Evolutionary conservation across 345 rosid species (phyloP).

Genomic region (Luvunga scandens): DNA sequence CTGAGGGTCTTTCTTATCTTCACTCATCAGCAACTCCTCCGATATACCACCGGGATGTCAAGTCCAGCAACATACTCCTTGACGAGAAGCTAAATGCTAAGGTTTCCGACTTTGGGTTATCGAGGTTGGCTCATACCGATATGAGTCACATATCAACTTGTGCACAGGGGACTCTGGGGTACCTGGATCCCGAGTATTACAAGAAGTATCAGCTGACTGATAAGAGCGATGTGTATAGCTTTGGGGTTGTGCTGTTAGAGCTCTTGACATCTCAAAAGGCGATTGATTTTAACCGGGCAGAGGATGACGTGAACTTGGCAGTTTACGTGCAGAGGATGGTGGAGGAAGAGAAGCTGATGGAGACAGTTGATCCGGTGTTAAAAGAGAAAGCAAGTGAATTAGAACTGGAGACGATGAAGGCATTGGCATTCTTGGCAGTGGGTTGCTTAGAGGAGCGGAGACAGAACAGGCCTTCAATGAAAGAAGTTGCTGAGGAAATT

Average conservation of each 20-base stretch:
- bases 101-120: slow-evolving; percentile 51
- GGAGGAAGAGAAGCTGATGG: slow-evolving; percentile 41
- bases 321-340: slow-evolving; percentile 36
- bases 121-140: slow-evolving; percentile 42
- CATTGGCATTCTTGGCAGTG: slow-evolving; percentile 40
- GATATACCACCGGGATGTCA: slow-evolving; percentile 50
- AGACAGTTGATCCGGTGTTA: slow-evolving; percentile 31
- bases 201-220: slow-evolving; percentile 45
- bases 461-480: slow-evolving; percentile 65
- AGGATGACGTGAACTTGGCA: slow-evolving; percentile 47
- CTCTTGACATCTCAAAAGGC: slow-evolving; percentile 44
- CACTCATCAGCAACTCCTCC: slow-evolving; percentile 45
- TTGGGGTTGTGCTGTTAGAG: slow-evolving; percentile 52
- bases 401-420: slow-evolving; percentile 52
- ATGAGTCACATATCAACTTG: slow-evolving; percentile 48
- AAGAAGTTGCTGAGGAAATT: slow-evolving; percentile 53
- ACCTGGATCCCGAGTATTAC: slow-evolving; percentile 50
- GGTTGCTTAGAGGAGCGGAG: slow-evolving; percentile 58
- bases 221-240: slow-evolving; percentile 56
- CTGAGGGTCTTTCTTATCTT: slow-evolving; percentile 46
- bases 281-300: slow-evolving; percentile 38
- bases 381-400: slow-evolving; percentile 26
- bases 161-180: slow-evolving; percentile 54
- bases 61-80: slow-evolving; percentile 53
- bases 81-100: slow-evolving; percentile 43